Evolutionary conservation across 495 filamentous ascomycete genomes (phyloP), one percentile per base, ranked within the genome.

Genomic region (Sordaria brevicollis): DNA sequence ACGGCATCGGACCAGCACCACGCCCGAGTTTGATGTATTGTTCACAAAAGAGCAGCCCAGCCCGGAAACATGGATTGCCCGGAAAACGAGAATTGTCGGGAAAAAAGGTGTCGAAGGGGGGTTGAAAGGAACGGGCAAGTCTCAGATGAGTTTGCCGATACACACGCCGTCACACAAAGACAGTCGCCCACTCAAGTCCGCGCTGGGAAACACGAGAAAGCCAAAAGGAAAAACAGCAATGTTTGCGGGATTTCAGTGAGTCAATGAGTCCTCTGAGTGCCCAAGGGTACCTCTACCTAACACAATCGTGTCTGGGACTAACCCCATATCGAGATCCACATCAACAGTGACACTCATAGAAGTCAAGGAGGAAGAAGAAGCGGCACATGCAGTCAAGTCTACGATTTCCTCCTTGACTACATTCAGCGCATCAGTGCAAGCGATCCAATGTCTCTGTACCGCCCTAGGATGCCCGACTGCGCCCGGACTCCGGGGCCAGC

Each of bases 1-100:
- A 13, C 74, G 79, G 25, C 78, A 81, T 72, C 73, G 75, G 33
- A 79, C 71, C 21, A 69, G 31, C 15, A 68, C 68, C 1, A 69
- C 68, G 36, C 19, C 65, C 13, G 76, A 79, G 37, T 78, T 79
- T n/a, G 68, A 72, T 0, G 43, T 80, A 3, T 39, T 74, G 0
- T 76, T 79, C 15, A 69, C 67, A 0, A 71, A 31, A 6, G 29
- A 31, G 9, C n/a, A 65, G 36, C 0, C 38, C 0, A 31, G 6
- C n/a, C n/a, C n/a, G n/a, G n/a, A 17, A 35, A 35, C 6, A 1
- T 72, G 65, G 69, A 62, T 69, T n/a, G 67, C 65, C 25, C 67
- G 69, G 2, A 69, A 72, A 43, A 69, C 71, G 1, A 67, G 15
- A 19, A 71, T 75, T 15, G 57, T 49, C 8, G 69, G 68, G 34